Base-by-base conservation (phyloP, 1,139 yeast species). In the Pneumocystis murina region DNA sequence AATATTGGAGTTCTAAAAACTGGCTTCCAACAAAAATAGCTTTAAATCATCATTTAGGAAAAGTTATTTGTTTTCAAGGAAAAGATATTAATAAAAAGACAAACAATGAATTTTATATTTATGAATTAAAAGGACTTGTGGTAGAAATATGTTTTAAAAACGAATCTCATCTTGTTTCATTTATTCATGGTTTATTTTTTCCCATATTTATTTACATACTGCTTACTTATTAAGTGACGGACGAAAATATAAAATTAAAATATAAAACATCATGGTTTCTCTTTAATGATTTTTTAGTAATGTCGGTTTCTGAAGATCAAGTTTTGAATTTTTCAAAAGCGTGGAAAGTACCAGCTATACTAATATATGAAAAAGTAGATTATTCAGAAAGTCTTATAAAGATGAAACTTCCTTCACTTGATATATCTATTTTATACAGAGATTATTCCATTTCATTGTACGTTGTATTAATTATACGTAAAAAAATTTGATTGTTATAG, bases 221-320 rank as follows among this genome's bases (percentile, higher is more conserved):
- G 10, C 54, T 48, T 48, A 48, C 12, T 24, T 38, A 24, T 40
- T 62, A 12, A 67, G 69, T 40, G 54, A 64, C 61, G 20, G 64
- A 61, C 14, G 66, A 64, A 33, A 67, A 67, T 10, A 20, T 58
- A 30, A 2, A 73, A 71, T 36, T 30, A 4, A 40, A 40, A 20
- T 20, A 38, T 38, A 38, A 38, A 38, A 58, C 43, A 62, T 78
- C 78, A 64, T 94, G 99, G 98, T 83, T 80, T 69, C 74, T 94
- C 70, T 90, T 94, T 73, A 94, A 94, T 71, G 97, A 94, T 73
- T 94, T 91, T 74, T 76, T 92, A 69, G 97, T 90, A n/a, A 82
- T 84, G 72, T 85, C 84, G 33, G 79, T 94, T 0, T 79, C 85
- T 0, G 87, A 85, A 68, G 77, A 76, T 33, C 90, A 85, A 63